phyloP scores from a whole-genome alignment of 257 asterid species.

The Penstemon davidsonii region DNA sequence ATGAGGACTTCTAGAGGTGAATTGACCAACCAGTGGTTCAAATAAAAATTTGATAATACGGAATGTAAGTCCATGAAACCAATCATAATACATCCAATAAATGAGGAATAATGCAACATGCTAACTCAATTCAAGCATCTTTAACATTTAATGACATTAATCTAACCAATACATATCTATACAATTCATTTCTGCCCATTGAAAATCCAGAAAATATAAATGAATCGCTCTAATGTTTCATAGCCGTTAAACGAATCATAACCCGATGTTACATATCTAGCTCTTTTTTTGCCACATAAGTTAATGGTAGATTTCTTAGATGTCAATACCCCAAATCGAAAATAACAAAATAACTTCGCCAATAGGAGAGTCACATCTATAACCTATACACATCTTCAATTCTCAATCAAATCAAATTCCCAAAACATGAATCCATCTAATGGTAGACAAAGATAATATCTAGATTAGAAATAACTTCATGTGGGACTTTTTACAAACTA shows the following conservation, averaged over 20 bases:
- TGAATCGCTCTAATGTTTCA: constrained; percentile 6
- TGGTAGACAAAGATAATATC: neutral
- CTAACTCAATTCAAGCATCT: neutral
- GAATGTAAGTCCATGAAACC: neutral
- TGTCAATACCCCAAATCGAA: neutral
- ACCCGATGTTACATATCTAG: neutral
- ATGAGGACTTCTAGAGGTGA: neutral
- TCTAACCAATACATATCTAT: constrained; percentile 2
- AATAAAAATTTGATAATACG: neutral
- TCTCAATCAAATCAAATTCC: neutral
- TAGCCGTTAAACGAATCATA: constrained; percentile 1
- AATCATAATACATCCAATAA: neutral
- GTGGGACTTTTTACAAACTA: neutral
- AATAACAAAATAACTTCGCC: neutral
- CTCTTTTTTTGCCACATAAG: neutral
- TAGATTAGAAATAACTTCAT: neutral
- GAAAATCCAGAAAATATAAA: neutral
- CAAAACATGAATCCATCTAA: constrained; percentile 6
- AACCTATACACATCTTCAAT: neutral
- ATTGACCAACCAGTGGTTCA: neutral
- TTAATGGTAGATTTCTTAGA: neutral
- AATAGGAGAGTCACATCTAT: neutral
- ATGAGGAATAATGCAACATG: neutral
- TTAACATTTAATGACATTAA: neutral
- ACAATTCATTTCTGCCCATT: neutral